Conservation (phyloP, 106 monocot genomes). For the Allium sativum region DNA sequence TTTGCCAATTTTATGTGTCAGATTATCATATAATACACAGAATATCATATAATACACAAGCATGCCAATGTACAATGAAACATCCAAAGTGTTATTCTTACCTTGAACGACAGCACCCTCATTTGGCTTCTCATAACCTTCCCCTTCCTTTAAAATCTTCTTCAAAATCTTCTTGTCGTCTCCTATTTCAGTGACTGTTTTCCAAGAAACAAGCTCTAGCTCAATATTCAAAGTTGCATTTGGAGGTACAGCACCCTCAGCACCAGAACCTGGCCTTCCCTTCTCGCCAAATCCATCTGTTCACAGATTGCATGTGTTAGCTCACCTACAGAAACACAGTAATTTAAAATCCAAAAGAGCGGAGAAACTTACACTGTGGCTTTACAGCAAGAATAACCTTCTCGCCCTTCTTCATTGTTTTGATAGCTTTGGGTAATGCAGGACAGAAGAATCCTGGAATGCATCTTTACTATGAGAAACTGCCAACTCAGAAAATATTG, state of each 20-base stretch:
- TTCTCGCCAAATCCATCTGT: constrained; percentile 72
- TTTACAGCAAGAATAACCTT: constrained; percentile 69
- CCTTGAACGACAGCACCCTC: constrained; percentile 74
- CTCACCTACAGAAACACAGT: neutral
- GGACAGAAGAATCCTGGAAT: constrained; percentile 52
- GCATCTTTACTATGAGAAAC: neutral
- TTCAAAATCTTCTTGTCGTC: constrained; percentile 69
- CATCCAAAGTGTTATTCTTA: neutral
- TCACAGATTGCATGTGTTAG: neutral
- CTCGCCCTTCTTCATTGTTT: constrained; percentile 77
- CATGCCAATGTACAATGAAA: neutral
- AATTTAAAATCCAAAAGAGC: neutral
- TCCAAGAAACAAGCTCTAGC: constrained; percentile 70
- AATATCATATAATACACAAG: neutral
- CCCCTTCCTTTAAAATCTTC: constrained; percentile 67
- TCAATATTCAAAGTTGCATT: constrained; percentile 46
- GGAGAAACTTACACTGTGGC: constrained; percentile 48
- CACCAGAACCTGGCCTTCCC: constrained; percentile 43
- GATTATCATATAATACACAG: neutral
- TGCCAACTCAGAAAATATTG: too few species aligned
- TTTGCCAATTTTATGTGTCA: too few species aligned
- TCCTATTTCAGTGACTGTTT: constrained; percentile 56
- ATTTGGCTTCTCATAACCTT: constrained; percentile 63
- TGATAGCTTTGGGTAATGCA: constrained; percentile 57
- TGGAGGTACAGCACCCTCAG: constrained; percentile 57